A percentile compares a stretch with the other conserved stretches of the same genome.
These are phyloP conservation scores for Nicotiana knightiana DNA, from an alignment of 257 asterid genomes.

Conservation along the genomic window DNA sequence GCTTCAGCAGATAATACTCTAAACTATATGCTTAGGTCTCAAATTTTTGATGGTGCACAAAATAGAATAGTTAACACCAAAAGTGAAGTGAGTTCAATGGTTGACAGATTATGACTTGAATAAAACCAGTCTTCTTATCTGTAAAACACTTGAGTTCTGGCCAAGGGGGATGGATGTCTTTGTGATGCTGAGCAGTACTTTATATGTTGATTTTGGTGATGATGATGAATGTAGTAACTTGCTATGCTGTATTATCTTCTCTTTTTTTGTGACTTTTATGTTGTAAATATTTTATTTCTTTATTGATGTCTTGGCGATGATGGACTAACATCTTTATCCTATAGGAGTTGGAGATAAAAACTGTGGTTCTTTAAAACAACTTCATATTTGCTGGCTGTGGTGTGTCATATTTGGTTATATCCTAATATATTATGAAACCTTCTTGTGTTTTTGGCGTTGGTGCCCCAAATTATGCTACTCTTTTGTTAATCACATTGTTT, in stretches of 20 bases:
- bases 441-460: neutral
- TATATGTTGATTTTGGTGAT: too few relatives aligned
- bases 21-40: conserved; percentile 21
- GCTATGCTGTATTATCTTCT: too few relatives aligned
- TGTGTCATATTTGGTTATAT: neutral
- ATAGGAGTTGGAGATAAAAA: too few relatives aligned
- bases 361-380: too few relatives aligned
- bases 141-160: neutral
- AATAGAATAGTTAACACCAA: too few relatives aligned
- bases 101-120: neutral
- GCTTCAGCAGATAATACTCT: conserved; percentile 59
- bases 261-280: too few relatives aligned
- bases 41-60: too few relatives aligned
- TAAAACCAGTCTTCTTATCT: neutral
- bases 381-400: neutral
- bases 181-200: neutral
- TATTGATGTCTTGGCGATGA: too few relatives aligned
- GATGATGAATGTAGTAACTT: too few relatives aligned
- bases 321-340: too few relatives aligned
- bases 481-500: neutral
- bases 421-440: neutral
- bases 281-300: too few relatives aligned
- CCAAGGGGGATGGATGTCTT: neutral
- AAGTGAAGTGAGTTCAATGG: neutral
- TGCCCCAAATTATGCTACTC: neutral